phyloP scores from a whole-genome alignment of 768 basidiomycete species.

The Trichaptum fuscoviolaceum region DNA sequence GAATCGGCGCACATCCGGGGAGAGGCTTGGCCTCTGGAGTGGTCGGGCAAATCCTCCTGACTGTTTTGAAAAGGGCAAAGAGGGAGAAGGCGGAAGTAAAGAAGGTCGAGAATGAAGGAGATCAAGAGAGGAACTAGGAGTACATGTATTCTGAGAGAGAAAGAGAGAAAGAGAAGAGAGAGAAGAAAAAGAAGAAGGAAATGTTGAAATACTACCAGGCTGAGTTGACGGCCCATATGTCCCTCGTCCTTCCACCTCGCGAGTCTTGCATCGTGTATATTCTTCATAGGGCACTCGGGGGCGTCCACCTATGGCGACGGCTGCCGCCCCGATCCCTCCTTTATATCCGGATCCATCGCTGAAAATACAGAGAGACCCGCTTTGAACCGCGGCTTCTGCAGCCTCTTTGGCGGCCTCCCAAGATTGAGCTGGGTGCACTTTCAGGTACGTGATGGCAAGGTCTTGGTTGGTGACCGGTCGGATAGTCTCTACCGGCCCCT shows the following conservation, averaged over 20 bases:
- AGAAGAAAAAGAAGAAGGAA: not conserved
- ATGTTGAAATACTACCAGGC: not conserved
- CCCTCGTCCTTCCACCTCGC: not conserved
- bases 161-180: not conserved
- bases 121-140: not conserved
- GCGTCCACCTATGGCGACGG: not conserved
- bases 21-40: not conserved
- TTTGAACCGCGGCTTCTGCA: not conserved
- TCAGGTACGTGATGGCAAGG: slow-evolving; percentile 3
- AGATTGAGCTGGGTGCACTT: not conserved
- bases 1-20: not conserved
- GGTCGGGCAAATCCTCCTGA: not conserved
- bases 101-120: too few relatives aligned
- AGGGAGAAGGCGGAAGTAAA: not conserved
- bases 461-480: slow-evolving; percentile 1
- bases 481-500: slow-evolving; percentile 11
- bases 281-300: not conserved
- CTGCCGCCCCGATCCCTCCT: slow-evolving; percentile 2
- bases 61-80: not conserved
- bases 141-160: not conserved
- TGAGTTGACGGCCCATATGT: not conserved
- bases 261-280: not conserved
- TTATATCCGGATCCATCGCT: slow-evolving; percentile 2
- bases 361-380: not conserved
- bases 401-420: slow-evolving; percentile 7